These are phyloP conservation scores for Populus tremula DNA, from an alignment of 345 rosid genomes.

Conservation along the genomic window DNA sequence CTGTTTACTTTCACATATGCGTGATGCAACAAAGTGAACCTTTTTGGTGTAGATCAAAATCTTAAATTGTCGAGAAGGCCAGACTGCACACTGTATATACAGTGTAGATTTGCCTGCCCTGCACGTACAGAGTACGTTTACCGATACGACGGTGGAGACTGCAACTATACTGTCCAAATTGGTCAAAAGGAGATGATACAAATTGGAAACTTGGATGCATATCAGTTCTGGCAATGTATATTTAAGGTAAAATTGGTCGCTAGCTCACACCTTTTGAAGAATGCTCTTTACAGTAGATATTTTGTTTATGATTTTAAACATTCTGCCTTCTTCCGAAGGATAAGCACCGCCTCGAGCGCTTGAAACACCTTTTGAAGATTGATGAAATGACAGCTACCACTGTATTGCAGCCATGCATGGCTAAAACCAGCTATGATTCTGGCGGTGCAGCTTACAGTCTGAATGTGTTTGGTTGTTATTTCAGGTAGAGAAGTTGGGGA, in stretches of 20 bases:
- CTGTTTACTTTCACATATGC: not conserved
- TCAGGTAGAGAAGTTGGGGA: constrained; percentile 76
- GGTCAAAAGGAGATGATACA: constrained; percentile 58
- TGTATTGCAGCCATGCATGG: constrained; percentile 23
- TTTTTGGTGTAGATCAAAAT: not conserved
- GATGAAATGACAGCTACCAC: constrained; percentile 40
- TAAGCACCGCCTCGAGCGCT: constrained; percentile 62
- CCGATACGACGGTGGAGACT: constrained; percentile 50
- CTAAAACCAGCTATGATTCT: not conserved
- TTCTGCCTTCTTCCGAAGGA: constrained; percentile 49
- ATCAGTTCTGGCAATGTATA: constrained; percentile 80
- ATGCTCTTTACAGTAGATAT: not conserved
- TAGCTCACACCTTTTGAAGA: constrained; percentile 9
- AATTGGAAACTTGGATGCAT: constrained; percentile 73
- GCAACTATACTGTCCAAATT: constrained; percentile 35
- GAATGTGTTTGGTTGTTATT: not conserved
- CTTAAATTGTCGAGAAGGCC: not conserved
- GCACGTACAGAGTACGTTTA: constrained; percentile 40
- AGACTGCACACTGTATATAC: not conserved
- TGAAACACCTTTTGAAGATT: constrained; percentile 42
- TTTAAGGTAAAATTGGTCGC: constrained; percentile 52
- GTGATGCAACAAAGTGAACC: not conserved
- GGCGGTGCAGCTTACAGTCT: not conserved
- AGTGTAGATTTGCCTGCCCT: not conserved
- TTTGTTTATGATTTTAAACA: constrained; percentile 16